Conservation (phyloP, 2,329 filamentous ascomycete species). For the Fusarium humuli region DNA sequence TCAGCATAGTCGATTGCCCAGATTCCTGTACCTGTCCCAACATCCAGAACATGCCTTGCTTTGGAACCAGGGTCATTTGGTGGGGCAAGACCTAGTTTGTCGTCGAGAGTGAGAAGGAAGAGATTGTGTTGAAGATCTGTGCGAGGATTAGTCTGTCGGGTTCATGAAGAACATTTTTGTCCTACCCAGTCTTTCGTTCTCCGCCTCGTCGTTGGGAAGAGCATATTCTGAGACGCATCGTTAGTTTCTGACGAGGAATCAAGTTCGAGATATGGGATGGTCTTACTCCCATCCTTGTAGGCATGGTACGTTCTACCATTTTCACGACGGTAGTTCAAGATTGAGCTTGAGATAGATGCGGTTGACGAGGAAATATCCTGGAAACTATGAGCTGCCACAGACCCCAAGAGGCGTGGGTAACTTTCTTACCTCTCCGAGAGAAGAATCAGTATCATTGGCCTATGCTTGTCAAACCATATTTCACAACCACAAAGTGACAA, state of each 20-base stretch:
- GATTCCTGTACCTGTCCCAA: constrained; percentile 39
- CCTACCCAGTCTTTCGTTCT: constrained; percentile 31
- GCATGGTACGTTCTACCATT: constrained; percentile 23
- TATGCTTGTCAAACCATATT: neutral
- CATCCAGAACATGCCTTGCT: constrained; percentile 27
- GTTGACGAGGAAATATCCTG: constrained; percentile 15
- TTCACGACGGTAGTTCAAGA: constrained; percentile 16
- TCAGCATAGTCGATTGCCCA: constrained; percentile 39
- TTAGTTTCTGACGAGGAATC: fast-evolving
- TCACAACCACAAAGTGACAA: fast-evolving
- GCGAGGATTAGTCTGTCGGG: neutral
- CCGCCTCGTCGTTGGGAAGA: constrained; percentile 36
- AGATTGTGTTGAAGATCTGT: constrained; percentile 36
- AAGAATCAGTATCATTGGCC: constrained; percentile 10
- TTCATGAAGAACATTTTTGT: fast-evolving
- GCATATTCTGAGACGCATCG: constrained; percentile 14
- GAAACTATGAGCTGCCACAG: fast-evolving
- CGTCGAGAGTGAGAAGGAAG: constrained; percentile 24
- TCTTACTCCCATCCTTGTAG: constrained; percentile 19
- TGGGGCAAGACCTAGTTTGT: constrained; percentile 29
- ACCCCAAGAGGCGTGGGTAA: fast-evolving
- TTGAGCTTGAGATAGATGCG: constrained; percentile 7
- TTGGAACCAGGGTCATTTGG: constrained; percentile 27
- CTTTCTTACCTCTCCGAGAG: neutral
- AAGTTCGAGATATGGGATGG: fast-evolving